Evolutionary conservation across 1,284 basidiomycete species (phyloP), one percentile per base, ranked within the genome.

Genomic region (Testicularia cyperi): DNA sequence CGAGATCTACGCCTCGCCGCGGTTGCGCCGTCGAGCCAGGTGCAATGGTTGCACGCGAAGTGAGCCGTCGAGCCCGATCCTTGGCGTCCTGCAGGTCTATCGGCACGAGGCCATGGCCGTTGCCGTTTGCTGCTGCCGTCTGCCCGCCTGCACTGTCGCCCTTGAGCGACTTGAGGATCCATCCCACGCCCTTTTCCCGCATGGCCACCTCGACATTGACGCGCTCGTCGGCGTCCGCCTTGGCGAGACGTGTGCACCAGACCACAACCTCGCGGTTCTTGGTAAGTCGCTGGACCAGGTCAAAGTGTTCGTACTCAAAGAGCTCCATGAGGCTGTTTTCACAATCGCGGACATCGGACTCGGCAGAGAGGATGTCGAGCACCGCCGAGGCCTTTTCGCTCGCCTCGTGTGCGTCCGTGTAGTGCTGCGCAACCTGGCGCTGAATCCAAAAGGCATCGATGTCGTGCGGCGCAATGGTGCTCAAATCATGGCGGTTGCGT

Each of bases 401-500:
- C 1, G 92, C 88, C 23, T 92, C 94, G 66, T 94, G 87, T 1
- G 92, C 90, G 76, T 98, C 95, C 4, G 91, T 83, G 74, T 96
- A 97, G 25, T 90, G 83, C 71, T 88, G 85, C 1, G 88, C 85
- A 49, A 98, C 86, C 52, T 94, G 88, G 4, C 94, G 86, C 75
- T 98, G 95, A 0, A 98, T 88, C 92, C 92, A 99, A 83, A 96
- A 98, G 24, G 86, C 92, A 77, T 99, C 94, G 66, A 98, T 86
- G 35, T 88, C 83, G 66, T 94, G 90, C 0, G 92, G 91, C 0
- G 89, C 86, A 32, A 98, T 84, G 25, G 25, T 26, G 8, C 8
- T 14, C 8, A 25, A 31, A 19, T 41, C 48, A 28, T 18, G 26
- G 16, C 14, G 13, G 2, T n/a, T n/a, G 9, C 15, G 6, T 9